Evolutionary conservation across 2,329 filamentous ascomycete genomes (phyloP).

Genomic region (Sporothrix schenckii): DNA sequence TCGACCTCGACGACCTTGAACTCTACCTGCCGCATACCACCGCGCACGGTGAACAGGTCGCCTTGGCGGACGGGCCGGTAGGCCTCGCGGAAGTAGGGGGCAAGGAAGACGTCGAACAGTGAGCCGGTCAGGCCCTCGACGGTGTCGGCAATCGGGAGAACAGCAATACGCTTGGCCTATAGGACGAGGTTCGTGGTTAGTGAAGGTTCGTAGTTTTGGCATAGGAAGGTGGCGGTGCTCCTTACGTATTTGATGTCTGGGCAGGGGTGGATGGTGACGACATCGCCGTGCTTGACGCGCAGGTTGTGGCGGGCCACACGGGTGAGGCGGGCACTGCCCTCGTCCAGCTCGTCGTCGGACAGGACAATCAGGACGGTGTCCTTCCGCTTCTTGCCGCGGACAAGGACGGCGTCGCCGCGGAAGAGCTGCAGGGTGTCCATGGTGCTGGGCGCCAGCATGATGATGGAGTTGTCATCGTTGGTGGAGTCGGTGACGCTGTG

Average conservation of each 20-base stretch:
- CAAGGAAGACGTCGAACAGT: constrained; percentile 98
- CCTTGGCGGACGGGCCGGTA: constrained; percentile 97
- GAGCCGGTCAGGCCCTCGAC: constrained; percentile 97
- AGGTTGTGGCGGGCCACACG: constrained; percentile 98
- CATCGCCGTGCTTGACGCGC: constrained; percentile 96
- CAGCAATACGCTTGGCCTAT: constrained; percentile 97
- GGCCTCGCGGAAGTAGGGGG: constrained; percentile 98
- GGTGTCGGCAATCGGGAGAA: constrained; percentile 96
- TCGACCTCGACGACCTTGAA: constrained; percentile 99
- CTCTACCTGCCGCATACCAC: constrained; percentile 98
- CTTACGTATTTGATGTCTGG: constrained; percentile 99
- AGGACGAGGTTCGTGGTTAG: not conserved
- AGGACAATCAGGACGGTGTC: constrained; percentile 98
- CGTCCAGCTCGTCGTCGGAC: constrained; percentile 96
- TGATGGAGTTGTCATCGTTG: constrained; percentile 99
- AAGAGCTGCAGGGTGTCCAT: constrained; percentile 99
- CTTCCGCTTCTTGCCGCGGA: constrained; percentile 99
- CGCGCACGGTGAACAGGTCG: constrained; percentile 94
- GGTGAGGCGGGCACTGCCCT: constrained; percentile 96
- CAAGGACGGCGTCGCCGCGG: constrained; percentile 95
- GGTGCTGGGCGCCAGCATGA: constrained; percentile 95
- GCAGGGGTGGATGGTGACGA: constrained; percentile 95
- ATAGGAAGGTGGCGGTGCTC: constrained; percentile 38
- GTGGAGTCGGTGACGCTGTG: constrained; percentile 91
- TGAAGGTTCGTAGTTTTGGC: not conserved